Base-by-base conservation (phyloP, 805 yeast species). In the Lipomyces sp. region DNA sequence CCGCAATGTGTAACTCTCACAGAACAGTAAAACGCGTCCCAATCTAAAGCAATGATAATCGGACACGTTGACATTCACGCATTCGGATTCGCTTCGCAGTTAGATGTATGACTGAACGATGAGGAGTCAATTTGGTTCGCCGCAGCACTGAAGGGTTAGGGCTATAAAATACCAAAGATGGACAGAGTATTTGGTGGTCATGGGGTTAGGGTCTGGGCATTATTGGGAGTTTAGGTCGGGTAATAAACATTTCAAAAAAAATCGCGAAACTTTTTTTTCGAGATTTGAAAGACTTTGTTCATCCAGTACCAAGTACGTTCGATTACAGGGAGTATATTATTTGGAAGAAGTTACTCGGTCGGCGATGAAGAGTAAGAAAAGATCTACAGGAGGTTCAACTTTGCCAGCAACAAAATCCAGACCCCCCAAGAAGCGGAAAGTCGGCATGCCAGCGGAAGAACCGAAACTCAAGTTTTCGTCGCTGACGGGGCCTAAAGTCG, bases 21-120 rank as follows among this genome's bases (percentile, higher is more conserved):
- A 53, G 64, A 62, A 55, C 64, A 62, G 15, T 62, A 62, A 18
- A 62, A 62, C n/a, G 64, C 64, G 30, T 62, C 64, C 64, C 64
- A 62, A 29, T 62, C 64, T 7, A 62, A 33, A 6, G 64, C 64
- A 15, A 62, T 62, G 24, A 62, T 35, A 15, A 62, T 57, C 2
- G 59, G 33, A 30, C 29, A 15, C 11, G 5, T 48, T 30, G 54
- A 15, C 61, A 58, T 58, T 11, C 54, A 58, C 18, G 34, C 34
- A 51, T 42, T 42, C 48, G 8, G 48, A 42, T n/a, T 42, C 48
- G 18, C 18, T 15, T 42, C 48, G n/a, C 15, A 24, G 24, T 24
- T 24, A 24, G 24, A 24, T 24, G 24, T 24, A 24, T 24, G 24
- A 24, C 24, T 24, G 24, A 24, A 24, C 1, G 24, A 1, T 24